These are phyloP conservation scores for Mortierella sp. DNA, from an alignment of 371 early-diverging fungal genomes.

Conservation along the genomic window DNA sequence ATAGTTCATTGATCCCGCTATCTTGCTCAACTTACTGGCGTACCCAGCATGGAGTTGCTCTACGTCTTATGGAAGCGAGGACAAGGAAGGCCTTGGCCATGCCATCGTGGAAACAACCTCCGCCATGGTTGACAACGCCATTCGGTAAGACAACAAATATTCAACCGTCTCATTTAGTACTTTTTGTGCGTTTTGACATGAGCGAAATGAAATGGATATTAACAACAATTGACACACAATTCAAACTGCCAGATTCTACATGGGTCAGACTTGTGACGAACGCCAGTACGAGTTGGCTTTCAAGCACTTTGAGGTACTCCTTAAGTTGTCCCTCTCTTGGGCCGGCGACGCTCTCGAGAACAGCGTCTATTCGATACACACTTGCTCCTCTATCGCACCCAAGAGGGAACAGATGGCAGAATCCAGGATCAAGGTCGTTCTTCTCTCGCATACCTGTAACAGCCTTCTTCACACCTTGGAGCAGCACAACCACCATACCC, in stretches of 20 bases:
- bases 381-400: neutral
- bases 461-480: constrained; percentile 36
- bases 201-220: neutral
- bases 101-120: constrained; percentile 34
- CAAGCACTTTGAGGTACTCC: constrained; percentile 23
- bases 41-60: constrained; percentile 35
- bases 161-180: too few relatives aligned
- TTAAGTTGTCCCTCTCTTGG: constrained; percentile 19
- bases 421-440: constrained; percentile 19
- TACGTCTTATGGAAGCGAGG: constrained; percentile 31
- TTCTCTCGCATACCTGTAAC: constrained; percentile 36
- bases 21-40: constrained; percentile 24
- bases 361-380: neutral
- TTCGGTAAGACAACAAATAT: constrained; percentile 11
- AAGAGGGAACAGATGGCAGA: constrained; percentile 17
- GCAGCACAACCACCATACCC: constrained; percentile 19
- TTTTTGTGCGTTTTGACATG: neutral
- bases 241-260: constrained; percentile 22
- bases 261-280: constrained; percentile 25
- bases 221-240: neutral
- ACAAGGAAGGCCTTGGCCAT: constrained; percentile 26
- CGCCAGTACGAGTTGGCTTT: constrained; percentile 28
- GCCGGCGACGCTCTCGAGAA: constrained; percentile 15
- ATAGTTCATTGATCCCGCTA: constrained; percentile 56
- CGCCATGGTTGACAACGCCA: constrained; percentile 29